Evolutionary conservation across 768 basidiomycete genomes (phyloP).

Genomic region (Trametes villosa): DNA sequence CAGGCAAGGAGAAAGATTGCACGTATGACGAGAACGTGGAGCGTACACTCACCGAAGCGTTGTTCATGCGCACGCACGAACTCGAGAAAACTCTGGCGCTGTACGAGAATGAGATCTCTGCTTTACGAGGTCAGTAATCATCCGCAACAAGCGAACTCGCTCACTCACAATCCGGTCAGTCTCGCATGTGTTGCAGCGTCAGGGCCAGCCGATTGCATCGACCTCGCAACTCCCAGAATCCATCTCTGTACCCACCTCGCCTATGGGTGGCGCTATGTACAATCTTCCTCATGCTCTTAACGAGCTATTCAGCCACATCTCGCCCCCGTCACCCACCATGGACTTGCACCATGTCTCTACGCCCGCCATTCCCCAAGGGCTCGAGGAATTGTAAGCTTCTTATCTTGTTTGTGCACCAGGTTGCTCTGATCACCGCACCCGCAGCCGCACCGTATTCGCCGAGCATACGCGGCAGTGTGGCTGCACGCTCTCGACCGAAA

Average conservation of each 20-base stretch:
- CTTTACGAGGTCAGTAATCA: conserved; percentile 5
- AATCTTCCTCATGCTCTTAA: conserved; percentile 13
- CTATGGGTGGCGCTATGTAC: neutral
- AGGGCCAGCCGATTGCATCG: conserved; percentile 9
- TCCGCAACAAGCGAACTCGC: neutral
- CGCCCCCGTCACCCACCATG: conserved; percentile 10
- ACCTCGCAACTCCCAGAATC: neutral
- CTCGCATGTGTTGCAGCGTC: neutral
- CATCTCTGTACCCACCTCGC: neutral
- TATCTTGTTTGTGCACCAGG: neutral
- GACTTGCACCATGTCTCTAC: conserved; percentile 13
- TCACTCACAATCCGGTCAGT: neutral
- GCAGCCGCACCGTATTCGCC: conserved; percentile 29
- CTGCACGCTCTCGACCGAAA: conserved; percentile 22
- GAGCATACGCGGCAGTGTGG: conserved; percentile 29
- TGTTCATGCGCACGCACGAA: conserved; percentile 24
- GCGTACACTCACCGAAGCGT: conserved; percentile 23
- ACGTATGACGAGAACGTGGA: conserved; percentile 30
- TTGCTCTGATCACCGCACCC: neutral
- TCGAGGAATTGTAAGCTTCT: conserved; percentile 24
- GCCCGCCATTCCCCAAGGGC: conserved; percentile 12
- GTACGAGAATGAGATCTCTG: conserved; percentile 19
- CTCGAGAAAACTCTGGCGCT: conserved; percentile 27
- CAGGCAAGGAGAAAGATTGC: conserved; percentile 31
- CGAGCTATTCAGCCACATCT: conserved; percentile 12